These are phyloP conservation scores for Blumeria hordei DNA, from an alignment of 2,329 filamentous ascomycete species.

Conservation along the genomic window DNA sequence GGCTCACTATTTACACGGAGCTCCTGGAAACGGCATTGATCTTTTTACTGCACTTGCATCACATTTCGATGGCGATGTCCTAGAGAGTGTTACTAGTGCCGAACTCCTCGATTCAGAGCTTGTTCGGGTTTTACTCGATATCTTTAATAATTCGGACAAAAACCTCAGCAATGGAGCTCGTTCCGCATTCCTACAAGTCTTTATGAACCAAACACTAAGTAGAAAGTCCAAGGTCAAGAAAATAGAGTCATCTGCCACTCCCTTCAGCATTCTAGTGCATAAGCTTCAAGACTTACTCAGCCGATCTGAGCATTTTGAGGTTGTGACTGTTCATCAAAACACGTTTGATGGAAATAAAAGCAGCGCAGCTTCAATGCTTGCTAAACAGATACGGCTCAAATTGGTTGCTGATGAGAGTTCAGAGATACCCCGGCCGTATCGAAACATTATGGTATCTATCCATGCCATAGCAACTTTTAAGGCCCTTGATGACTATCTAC, in stretches of 20 bases:
- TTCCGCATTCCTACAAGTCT: constrained; percentile 68
- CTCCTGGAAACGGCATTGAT: constrained; percentile 29
- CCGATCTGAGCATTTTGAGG: constrained; percentile 92
- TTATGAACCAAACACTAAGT: constrained; percentile 55
- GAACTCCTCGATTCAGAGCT: constrained; percentile 80
- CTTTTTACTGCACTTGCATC: constrained; percentile 55
- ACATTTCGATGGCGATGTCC: constrained; percentile 70
- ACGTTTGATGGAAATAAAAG: constrained; percentile 73
- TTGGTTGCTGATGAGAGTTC: constrained; percentile 76
- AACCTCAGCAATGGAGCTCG: constrained; percentile 40
- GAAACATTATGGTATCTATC: constrained; percentile 94
- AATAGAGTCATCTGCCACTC: constrained; percentile 47
- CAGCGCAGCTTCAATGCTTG: constrained; percentile 85
- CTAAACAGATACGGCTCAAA: constrained; percentile 79
- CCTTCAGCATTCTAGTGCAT: constrained; percentile 74
- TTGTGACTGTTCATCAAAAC: constrained; percentile 84
- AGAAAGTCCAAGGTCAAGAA: constrained; percentile 36
- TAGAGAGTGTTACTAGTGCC: constrained; percentile 87
- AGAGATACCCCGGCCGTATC: constrained; percentile 65
- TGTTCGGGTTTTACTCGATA: constrained; percentile 57
- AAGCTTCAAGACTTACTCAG: constrained; percentile 93
- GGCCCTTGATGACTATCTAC: constrained; percentile 80
- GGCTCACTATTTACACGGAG: constrained; percentile 37
- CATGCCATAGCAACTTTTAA: constrained; percentile 98
- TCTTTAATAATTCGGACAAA: constrained; percentile 52